Conservation (phyloP, 2,329 filamentous ascomycete species). For the Clathrospora elynae region DNA sequence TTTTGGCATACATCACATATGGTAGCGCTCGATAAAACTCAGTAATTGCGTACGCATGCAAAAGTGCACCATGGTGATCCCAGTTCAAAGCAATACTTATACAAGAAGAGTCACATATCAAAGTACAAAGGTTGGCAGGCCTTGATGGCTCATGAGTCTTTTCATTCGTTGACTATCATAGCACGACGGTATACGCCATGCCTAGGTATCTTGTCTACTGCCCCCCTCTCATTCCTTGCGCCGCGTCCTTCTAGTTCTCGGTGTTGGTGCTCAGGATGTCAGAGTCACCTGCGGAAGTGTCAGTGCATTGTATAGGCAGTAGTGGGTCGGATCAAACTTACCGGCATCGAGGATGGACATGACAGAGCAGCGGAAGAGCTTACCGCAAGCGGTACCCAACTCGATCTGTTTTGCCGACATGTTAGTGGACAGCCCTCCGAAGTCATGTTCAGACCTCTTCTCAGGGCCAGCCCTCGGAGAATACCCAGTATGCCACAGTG, state of each 20-base stretch:
- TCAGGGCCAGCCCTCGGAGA: conserved; percentile 70
- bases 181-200: conserved; percentile 24
- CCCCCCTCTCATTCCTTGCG: conserved; percentile 8
- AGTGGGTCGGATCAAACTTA: conserved; percentile 33
- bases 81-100: not conserved
- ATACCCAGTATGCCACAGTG: conserved; percentile 28
- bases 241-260: conserved; percentile 42
- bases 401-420: conserved; percentile 75
- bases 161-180: conserved; percentile 39
- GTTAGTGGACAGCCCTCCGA: conserved; percentile 83
- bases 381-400: conserved; percentile 96
- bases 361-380: conserved; percentile 97
- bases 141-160: conserved; percentile 29
- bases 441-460: conserved; percentile 83
- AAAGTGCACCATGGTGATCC: not conserved
- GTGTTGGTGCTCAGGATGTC: conserved; percentile 86
- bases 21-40: too few relatives aligned
- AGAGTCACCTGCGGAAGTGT: conserved; percentile 63
- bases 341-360: conserved; percentile 97
- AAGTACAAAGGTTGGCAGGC: conserved; percentile 8
- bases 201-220: conserved; percentile 35
- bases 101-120: conserved; percentile 11
- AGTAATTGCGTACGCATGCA: not conserved
- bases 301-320: conserved; percentile 10
- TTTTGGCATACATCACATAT: too few relatives aligned